Base-by-base conservation (phyloP, 2,329 filamentous ascomycete species). In the Phialophora tarda region DNA sequence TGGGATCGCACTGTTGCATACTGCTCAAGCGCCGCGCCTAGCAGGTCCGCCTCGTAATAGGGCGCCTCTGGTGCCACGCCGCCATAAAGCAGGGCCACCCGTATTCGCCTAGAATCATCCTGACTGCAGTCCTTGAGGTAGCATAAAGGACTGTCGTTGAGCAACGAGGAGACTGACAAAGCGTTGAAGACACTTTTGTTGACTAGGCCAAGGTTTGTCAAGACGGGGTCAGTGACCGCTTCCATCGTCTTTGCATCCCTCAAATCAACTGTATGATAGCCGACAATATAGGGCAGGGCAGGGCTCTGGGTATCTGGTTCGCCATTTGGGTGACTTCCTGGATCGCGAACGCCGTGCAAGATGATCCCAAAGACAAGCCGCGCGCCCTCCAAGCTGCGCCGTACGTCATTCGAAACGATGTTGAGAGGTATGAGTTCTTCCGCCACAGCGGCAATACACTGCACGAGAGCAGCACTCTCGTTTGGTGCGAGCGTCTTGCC, bases 341-440 rank as follows among this genome's bases (percentile, higher is more conserved):
- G n/a, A 10, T n/a, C 14, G 48, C 32, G 48, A 17, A 47, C 56
- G 3, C 38, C 44, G 62, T 78, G 76, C 2, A 78, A 66, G 23
- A 78, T 68, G 44, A 78, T 74, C n/a, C 76, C 77, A 60, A 78
- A 75, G 23, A 79, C 69, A 4, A 78, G 69, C 7, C 77, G 73
- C 38, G 75, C 68, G 6, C 75, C 76, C 67, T 79, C 77, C 24
- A 78, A 74, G 5, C 75, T 59, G 14, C 78, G 72, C 26, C 66
- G 44, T 2, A 65, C 47, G 58, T 76, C 69, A 7, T 66, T 71
- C 4, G 72, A 69, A 32, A 78, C 71, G 10, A 77, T 68, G 4
- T 68, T 69, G 7, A 69, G 64, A 10, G 75, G 76, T 14, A 78
- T 71, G 30, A 77, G 63, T 23, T 69, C 64, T 44, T 74, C 72